Evolutionary conservation across 108 stramenopile species (phyloP), one percentile per base, ranked within the genome.

Genomic region (Pseudonitzschia pungens): DNA sequence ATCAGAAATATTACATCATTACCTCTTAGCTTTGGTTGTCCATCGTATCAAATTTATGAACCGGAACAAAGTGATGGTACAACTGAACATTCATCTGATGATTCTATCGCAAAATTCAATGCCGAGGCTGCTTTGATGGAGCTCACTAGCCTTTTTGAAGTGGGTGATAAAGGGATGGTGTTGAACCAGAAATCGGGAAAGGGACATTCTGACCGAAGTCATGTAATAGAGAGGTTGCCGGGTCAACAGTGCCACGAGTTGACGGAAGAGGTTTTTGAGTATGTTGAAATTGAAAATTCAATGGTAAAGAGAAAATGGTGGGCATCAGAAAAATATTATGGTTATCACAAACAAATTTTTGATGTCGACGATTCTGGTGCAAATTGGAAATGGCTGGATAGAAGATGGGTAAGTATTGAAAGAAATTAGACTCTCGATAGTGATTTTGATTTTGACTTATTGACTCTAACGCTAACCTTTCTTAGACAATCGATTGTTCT

Each of bases 51-150:
- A 58, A 40, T 87, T 24, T 62, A 77, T 55, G 68, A 57, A 16
- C 36, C 44, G 33, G 62, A 31, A 15, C 60, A 57, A 18, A 32
- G 40, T 22, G 16, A 26, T 27, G 56, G 60, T 28, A 27, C 31
- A 56, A 72, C 48, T 18, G 28, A 63, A n/a, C 41, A 8, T 45
- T 27, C 28, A 48, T 32, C 50, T 36, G 56, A 78, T 63, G 82
- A 86, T 18, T 58, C 70, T 45, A 68, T 57, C 28, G 60, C 79
- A 53, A 78, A 74, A 45, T 72, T 82, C 63, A 82, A 79, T 24
- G 89, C 89, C 6, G 88, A 89, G 71, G 78, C 90, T 28, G 88
- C 90, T 32, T 54, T 91, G n/a, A 76, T 80, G 71, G 90, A 91
- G 66, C 77, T 91, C 8, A 71, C 86, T 4, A 87, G 74, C 41